Base-by-base conservation (phyloP, 192 early-diverging fungal genomes). In the Mortierella claussenii region DNA sequence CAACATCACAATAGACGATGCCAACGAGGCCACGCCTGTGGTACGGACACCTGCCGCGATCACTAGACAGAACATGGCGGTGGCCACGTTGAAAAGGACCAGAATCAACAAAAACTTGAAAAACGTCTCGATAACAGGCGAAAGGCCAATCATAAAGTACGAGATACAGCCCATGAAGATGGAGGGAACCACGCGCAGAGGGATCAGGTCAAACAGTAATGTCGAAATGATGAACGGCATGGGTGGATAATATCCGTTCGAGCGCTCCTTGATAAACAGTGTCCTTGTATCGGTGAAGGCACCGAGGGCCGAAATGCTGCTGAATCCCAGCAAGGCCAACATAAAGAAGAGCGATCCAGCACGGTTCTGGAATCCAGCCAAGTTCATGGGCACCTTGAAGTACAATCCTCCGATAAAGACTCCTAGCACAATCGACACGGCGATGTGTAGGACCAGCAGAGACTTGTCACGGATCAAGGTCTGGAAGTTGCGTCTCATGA, bases 311-410 rank as follows among this genome's bases (percentile, higher is more conserved):
- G 81, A 85, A 12, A 91, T 79, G 12, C 83, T 83, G 15, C 90
- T 87, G 78, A 93, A 93, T 0, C 88, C 92, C 15, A 93, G 61
- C 24, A 93, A 80, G 3, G 86, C 82, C 52, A 89, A 80, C 71
- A 92, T 70, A 55, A 93, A 92, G 58, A 93, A 90, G 21, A 89
- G 57, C 0, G 85, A 84, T 2, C 92, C 92, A 3, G 92, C 80
- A 31, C 90, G 81, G 60, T 93, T 93, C 70, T 93, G 92, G 36
- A 93, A 82, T 18, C 92, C 92, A 4, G 81, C 87, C 15, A 93
- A 60, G 44, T 83, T 70, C 40, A 65, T 64, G 49, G 87, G 79
- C 10, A 84, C 79, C 23, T 85, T 54, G 74, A 79, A 93, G 66
- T 91, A 93, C 4, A 93, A 60, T 17, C 83, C 81, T 47, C 92